Evolutionary conservation across 257 asterid genomes (phyloP).

Genomic region (Anisodus acutangulus): DNA sequence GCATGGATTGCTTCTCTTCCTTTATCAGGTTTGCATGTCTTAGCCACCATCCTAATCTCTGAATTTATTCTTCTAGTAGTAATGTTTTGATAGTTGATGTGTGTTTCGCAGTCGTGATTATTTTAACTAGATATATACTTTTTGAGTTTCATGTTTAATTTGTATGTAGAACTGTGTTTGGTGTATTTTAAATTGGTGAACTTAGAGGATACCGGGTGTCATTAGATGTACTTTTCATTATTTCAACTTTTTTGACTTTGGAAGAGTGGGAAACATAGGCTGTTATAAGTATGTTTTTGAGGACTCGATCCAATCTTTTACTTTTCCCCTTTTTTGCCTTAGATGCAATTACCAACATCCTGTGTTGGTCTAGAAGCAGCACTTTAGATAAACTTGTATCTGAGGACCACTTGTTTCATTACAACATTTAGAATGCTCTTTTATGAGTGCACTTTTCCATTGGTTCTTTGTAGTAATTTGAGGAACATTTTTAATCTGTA

Average conservation of each 20-base stretch:
- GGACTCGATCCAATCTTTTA: not conserved
- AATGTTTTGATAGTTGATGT: not conserved
- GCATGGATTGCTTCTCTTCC: conserved; percentile 86
- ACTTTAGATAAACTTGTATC: conserved; percentile 1
- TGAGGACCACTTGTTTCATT: not conserved
- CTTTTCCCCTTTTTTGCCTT: not conserved
- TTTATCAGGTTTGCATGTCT: conserved; percentile 69
- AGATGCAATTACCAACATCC: conserved; percentile 7
- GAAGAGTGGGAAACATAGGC: not conserved
- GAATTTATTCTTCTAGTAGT: not conserved
- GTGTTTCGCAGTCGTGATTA: not conserved
- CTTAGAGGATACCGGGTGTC: not conserved
- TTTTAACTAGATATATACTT: not conserved
- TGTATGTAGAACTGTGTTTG: not conserved
- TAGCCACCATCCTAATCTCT: not conserved
- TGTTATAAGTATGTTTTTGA: not conserved
- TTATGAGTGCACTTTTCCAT: not conserved
- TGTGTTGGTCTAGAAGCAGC: not conserved
- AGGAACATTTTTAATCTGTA: conserved; percentile 14
- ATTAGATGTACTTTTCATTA: not conserved
- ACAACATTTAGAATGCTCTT: not conserved
- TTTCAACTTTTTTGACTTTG: not conserved
- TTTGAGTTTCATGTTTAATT: not conserved
- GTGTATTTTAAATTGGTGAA: not conserved
- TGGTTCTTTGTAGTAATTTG: not conserved